These are phyloP conservation scores for Termitomyces sp. DNA, from an alignment of 768 basidiomycete genomes.

Conservation along the genomic window DNA sequence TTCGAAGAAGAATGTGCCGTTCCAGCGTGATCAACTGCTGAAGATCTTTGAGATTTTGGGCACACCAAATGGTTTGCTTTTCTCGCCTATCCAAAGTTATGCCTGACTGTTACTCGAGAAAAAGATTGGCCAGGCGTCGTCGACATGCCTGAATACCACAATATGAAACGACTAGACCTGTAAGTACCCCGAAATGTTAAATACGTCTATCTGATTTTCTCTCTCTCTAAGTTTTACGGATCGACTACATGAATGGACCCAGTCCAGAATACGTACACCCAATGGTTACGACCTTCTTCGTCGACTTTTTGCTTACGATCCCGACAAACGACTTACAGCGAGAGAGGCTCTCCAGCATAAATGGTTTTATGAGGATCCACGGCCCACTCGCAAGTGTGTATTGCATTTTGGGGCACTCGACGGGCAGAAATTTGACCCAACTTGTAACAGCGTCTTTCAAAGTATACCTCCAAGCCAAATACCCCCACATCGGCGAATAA, in stretches of 20 bases:
- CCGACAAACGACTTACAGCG: slow-evolving; percentile 79
- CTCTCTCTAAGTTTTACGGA: slow-evolving; percentile 31
- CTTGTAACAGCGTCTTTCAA: slow-evolving; percentile 61
- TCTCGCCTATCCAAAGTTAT: neutral
- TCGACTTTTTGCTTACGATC: slow-evolving; percentile 86
- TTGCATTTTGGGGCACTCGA: neutral
- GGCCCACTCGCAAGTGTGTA: slow-evolving; percentile 78
- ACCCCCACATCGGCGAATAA: slow-evolving; percentile 84
- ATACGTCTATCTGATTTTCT: neutral
- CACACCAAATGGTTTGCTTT: slow-evolving; percentile 70
- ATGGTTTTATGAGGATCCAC: slow-evolving; percentile 92
- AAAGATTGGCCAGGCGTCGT: slow-evolving; percentile 82
- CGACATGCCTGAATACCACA: slow-evolving; percentile 85
- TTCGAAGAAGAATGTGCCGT: slow-evolving; percentile 94
- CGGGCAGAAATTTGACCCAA: neutral
- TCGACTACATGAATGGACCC: slow-evolving; percentile 74
- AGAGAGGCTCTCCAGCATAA: slow-evolving; percentile 74
- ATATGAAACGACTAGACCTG: slow-evolving; percentile 74
- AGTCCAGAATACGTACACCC: slow-evolving; percentile 49
- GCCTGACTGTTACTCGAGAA: slow-evolving; percentile 36
- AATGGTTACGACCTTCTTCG: slow-evolving; percentile 81
- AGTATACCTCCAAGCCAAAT: slow-evolving; percentile 55
- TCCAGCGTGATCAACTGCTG: slow-evolving; percentile 90
- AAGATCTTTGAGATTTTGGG: slow-evolving; percentile 97
- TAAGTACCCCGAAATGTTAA: slow-evolving; percentile 26